phyloP scores from a whole-genome alignment of 306 rosid species.

The Cicer bijugum region DNA sequence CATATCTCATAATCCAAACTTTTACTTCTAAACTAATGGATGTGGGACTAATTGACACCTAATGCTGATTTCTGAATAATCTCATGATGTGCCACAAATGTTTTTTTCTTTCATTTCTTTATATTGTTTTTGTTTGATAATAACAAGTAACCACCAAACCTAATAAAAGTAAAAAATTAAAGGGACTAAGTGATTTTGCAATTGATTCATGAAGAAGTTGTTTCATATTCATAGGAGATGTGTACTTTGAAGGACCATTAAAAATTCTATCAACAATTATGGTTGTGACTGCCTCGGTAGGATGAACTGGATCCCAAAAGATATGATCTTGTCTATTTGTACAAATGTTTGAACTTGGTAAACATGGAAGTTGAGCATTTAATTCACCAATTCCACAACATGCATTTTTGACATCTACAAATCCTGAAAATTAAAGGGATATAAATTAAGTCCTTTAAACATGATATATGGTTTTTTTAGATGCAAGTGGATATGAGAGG shows the following conservation, averaged over 20 bases:
- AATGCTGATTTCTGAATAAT: too few relatives aligned
- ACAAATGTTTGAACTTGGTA: constrained; percentile 58
- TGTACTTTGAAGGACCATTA: constrained; percentile 57
- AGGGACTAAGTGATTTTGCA: constrained; percentile 6
- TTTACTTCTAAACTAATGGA: too few relatives aligned
- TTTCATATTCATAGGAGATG: constrained; percentile 60
- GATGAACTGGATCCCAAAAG: constrained; percentile 85
- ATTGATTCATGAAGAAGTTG: constrained; percentile 40
- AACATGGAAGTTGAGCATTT: constrained; percentile 55
- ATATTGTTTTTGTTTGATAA: neutral
- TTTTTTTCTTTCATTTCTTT: neutral
- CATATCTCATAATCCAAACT: too few relatives aligned
- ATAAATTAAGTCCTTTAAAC: too few relatives aligned
- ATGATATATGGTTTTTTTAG: too few relatives aligned
- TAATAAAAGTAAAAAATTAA: neutral
- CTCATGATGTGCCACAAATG: too few relatives aligned
- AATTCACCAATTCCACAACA: constrained; percentile 81
- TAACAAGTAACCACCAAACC: constrained; percentile 7
- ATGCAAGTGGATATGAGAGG: too few relatives aligned
- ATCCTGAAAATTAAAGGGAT: constrained; percentile 54
- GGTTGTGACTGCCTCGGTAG: constrained; percentile 62
- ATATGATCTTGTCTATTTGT: constrained; percentile 64
- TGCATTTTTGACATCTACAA: constrained; percentile 61
- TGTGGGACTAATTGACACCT: too few relatives aligned
- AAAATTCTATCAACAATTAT: constrained; percentile 55